phyloP scores from a whole-genome alignment of 805 yeast genomes.

The Metschnikowia corniflorae region DNA sequence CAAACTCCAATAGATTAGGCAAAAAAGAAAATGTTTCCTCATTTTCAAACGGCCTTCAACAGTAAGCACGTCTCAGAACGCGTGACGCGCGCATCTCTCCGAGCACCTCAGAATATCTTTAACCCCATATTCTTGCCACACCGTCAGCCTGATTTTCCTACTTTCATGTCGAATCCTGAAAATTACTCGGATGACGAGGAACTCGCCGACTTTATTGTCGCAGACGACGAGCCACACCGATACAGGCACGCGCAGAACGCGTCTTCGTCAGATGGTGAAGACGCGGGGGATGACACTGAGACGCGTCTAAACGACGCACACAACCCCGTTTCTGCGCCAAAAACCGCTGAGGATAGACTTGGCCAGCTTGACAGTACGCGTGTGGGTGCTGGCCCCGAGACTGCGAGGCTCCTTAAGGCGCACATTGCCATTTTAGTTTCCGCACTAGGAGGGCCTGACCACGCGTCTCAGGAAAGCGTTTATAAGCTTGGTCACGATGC shows the following conservation, averaged over 20 bases:
- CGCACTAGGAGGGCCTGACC: slow-evolving; percentile 89
- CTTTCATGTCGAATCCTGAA: no score
- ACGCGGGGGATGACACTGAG: no score
- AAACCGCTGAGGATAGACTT: background rate
- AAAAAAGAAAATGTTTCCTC: no score
- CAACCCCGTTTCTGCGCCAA: background rate
- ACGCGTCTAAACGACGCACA: no score
- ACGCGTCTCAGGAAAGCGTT: slow-evolving; percentile 49
- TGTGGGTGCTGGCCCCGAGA: slow-evolving; percentile 18
- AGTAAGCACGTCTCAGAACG: no score
- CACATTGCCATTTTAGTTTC: slow-evolving; percentile 79
- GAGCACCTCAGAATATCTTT: no score
- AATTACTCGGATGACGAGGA: slow-evolving; percentile 25
- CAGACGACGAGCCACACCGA: slow-evolving; percentile 18
- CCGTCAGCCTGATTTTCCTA: no score
- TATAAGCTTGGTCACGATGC: slow-evolving; percentile 89
- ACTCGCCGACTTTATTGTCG: slow-evolving; percentile 35
- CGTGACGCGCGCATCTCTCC: no score
- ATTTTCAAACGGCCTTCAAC: no score
- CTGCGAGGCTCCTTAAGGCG: slow-evolving; percentile 51
- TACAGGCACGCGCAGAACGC: background rate
- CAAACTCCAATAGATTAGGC: no score
- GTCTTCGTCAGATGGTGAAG: no score
- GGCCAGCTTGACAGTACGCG: background rate
- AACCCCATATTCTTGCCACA: no score